These are phyloP conservation scores for Oryza nivara DNA, from an alignment of 176 grass and related monocot species.

Conservation along the genomic window DNA sequence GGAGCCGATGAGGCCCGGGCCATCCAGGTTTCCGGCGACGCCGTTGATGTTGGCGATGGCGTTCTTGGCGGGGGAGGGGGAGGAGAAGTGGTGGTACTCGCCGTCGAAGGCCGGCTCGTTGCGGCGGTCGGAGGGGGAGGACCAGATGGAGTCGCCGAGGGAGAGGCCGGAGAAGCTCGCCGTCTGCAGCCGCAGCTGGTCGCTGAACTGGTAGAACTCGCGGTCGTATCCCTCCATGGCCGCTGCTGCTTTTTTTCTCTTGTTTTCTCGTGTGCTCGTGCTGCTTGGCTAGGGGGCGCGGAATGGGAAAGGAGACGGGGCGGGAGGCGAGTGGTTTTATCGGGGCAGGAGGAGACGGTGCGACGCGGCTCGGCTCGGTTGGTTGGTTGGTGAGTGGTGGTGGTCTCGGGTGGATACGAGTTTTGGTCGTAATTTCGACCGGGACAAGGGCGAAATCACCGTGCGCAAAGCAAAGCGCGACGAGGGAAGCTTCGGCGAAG, in stretches of 20 bases:
- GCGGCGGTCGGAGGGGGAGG: conserved; percentile 28
- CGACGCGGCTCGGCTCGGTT: not conserved
- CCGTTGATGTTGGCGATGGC: not conserved
- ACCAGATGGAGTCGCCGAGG: conserved; percentile 91
- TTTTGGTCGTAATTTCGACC: not conserved
- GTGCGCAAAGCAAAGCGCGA: not conserved
- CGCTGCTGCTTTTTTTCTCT: too few species aligned
- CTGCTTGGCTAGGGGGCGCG: not conserved
- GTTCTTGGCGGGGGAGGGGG: not conserved
- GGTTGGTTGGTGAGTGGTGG: not conserved
- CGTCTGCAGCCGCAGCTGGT: conserved; percentile 86
- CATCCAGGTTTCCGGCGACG: not conserved
- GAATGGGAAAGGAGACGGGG: not conserved
- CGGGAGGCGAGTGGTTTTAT: not conserved
- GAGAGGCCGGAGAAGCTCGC: conserved; percentile 73
- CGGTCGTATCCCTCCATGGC: conserved; percentile 58
- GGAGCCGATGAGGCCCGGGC: conserved; percentile 52
- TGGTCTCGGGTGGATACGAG: not conserved
- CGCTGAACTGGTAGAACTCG: conserved; percentile 97
- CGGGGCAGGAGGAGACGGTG: not conserved
- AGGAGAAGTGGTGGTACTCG: not conserved
- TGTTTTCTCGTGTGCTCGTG: not conserved
- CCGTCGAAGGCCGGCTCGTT: conserved; percentile 20
- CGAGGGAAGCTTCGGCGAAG: not conserved
- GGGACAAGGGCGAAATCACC: not conserved